These are phyloP conservation scores for Cutaneotrichosporon mucoides DNA, from an alignment of 1,284 basidiomycete species.

Conservation along the genomic window DNA sequence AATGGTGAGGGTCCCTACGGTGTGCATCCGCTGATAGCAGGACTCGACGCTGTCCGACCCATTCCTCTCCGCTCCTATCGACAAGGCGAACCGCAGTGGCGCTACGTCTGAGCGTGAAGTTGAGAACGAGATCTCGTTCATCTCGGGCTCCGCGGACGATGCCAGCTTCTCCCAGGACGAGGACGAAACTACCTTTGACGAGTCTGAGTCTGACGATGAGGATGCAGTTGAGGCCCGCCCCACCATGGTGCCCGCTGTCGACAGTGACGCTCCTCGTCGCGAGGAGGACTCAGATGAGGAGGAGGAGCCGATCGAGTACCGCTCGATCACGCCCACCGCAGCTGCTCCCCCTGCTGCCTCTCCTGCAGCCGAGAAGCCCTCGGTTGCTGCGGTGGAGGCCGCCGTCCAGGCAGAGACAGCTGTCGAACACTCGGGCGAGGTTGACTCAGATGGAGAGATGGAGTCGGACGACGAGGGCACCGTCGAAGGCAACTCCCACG, in stretches of 20 bases:
- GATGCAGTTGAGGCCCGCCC: slow-evolving; percentile 5
- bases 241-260: background rate
- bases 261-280: background rate
- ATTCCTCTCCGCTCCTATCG: slow-evolving; percentile 18
- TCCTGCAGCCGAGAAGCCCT: too few relatives aligned
- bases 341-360: too few relatives aligned
- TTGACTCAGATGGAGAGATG: slow-evolving; percentile 11
- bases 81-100: background rate
- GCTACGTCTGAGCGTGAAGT: slow-evolving; percentile 1
- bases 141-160: background rate
- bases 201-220: slow-evolving; percentile 25
- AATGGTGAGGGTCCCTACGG: slow-evolving; percentile 3
- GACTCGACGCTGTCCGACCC: slow-evolving; percentile 26
- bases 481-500: too few relatives aligned
- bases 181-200: slow-evolving; percentile 2
- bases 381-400: too few relatives aligned
- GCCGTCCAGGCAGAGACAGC: too few relatives aligned
- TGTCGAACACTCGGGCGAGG: slow-evolving; percentile 2
- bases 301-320: slow-evolving; percentile 1
- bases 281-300: slow-evolving; percentile 16
- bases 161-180: background rate
- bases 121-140: background rate
- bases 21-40: slow-evolving; percentile 5
- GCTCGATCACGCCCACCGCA: background rate
- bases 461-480: too few relatives aligned